These are phyloP conservation scores for Mycocentrospora acerina DNA, from an alignment of 2,329 filamentous ascomycete species.

Conservation along the genomic window DNA sequence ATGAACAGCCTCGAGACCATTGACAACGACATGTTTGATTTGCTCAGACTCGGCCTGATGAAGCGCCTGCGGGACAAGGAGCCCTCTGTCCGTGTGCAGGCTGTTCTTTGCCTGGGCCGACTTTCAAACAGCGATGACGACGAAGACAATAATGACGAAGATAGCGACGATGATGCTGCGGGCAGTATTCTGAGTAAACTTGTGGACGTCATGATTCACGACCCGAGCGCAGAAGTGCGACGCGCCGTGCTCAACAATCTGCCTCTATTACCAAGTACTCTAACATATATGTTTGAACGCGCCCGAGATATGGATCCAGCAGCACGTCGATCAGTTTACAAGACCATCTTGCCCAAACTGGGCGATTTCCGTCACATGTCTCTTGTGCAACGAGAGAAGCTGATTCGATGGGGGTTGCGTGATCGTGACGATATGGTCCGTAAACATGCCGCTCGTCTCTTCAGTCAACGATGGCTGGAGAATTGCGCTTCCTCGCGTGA, in stretches of 20 bases:
- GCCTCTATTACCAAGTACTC: conserved; percentile 77
- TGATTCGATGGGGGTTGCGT: conserved; percentile 89
- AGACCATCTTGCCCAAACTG: conserved; percentile 79
- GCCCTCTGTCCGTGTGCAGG: conserved; percentile 86
- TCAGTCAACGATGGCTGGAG: conserved; percentile 96
- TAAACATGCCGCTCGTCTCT: conserved; percentile 85
- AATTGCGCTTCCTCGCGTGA: conserved; percentile 75
- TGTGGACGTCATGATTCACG: conserved; percentile 86
- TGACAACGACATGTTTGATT: conserved; percentile 86
- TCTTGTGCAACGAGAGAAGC: conserved; percentile 90
- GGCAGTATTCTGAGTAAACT: conserved; percentile 79
- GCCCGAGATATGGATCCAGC: conserved; percentile 84
- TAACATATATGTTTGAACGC: conserved; percentile 86
- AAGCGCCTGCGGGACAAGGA: conserved; percentile 94
- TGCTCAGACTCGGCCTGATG: conserved; percentile 74
- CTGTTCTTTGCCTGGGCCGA: conserved; percentile 83
- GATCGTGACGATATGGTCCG: conserved; percentile 93
- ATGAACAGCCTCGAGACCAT: conserved; percentile 91
- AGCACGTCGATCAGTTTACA: conserved; percentile 83
- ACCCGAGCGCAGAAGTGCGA: conserved; percentile 90
- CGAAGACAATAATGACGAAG: conserved; percentile 61
- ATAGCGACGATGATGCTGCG: conserved; percentile 66
- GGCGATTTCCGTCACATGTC: conserved; percentile 95
- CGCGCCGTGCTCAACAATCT: conserved; percentile 86
- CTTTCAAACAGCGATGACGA: conserved; percentile 71